Evolutionary conservation across 305 asterid genomes (phyloP), one percentile per base, ranked within the genome.

Genomic region (Fraxinus dipetala): DNA sequence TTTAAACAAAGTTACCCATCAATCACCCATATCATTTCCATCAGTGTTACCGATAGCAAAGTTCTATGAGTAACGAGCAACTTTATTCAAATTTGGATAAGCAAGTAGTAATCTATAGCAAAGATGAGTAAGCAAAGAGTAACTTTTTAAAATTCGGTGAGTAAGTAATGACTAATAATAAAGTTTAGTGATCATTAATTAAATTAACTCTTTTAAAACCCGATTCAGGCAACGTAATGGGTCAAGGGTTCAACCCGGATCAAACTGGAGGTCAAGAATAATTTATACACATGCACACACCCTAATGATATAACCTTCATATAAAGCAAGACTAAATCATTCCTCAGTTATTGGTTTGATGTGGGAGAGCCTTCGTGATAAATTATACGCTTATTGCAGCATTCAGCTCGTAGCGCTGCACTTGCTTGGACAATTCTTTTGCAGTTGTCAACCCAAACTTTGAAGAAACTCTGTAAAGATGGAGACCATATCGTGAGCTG

Each of bases 401-500:
- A 9, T 51, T n/a, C 9, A 51, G 63, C 24, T 16, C 72, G 3
- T 20, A 63, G 72, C 3, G 32, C 72, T 63, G 72, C 32, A 0
- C 1, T 45, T 45, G 56, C 18, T 48, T 13, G 1, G 59, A 48
- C 0, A 14, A 48, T 14, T 48, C 59, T 48, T 34, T 82, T 79
- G 86, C 87, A 80, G 87, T 56, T 69, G 28, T 79, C 78, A 22
- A 20, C 31, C 43, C 69, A 22, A 70, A 70, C 80, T 22, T 56
- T 16, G 76, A 69, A 77, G 80, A 76, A 40, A 75, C 36, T 81
- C 81, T 85, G 77, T 75, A 78, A 75, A 78, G 59, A 76, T 43
- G 78, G 83, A 77, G 83, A 72, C 35, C 75, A 75, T 72, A 34
- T 74, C 74, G 72, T 74, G 72, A 82, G 80, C 85, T 82, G 82